A percentile compares a stretch with the other conserved stretches of the same genome.
Conservation (phyloP, 179 eudicot species). For the Corrigiola litoralis region DNA sequence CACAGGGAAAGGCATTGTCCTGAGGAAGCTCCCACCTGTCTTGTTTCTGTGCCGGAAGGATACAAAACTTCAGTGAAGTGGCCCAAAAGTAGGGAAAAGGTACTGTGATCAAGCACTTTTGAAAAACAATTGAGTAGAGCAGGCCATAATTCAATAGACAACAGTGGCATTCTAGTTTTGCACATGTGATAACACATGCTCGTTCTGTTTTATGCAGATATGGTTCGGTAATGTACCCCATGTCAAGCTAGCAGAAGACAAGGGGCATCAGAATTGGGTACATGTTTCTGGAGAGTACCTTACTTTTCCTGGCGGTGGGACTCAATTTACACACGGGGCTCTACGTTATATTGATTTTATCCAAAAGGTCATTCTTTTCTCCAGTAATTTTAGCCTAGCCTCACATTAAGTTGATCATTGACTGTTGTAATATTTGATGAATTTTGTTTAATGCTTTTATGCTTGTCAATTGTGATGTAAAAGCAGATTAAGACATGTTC, state of each 20-base stretch:
- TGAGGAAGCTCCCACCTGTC: conserved; percentile 46
- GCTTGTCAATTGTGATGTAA: background rate
- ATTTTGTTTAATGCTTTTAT: background rate
- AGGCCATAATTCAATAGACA: background rate
- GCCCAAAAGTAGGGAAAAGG: conserved; percentile 57
- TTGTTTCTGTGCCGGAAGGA: conserved; percentile 43
- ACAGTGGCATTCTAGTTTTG: background rate
- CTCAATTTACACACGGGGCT: conserved; percentile 44
- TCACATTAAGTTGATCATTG: no score
- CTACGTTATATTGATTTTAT: conserved; percentile 38
- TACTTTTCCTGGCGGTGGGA: conserved; percentile 47
- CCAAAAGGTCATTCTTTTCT: conserved; percentile 26
- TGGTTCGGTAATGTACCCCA: conserved; percentile 49
- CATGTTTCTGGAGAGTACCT: conserved; percentile 39
- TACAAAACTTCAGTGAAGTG: conserved; percentile 40
- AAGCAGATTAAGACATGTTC: background rate
- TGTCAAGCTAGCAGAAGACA: conserved; percentile 40
- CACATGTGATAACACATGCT: conserved; percentile 2
- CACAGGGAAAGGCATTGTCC: conserved; percentile 53
- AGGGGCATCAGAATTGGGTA: conserved; percentile 50
- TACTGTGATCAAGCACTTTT: conserved; percentile 5
- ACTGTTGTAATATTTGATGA: background rate
- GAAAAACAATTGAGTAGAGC: background rate
- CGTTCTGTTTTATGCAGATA: conserved; percentile 26
- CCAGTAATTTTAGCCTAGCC: background rate